Percentiles rank a stretch among this genome's conserved stretches.
These are phyloP conservation scores for Wolfiporia cocos DNA, from an alignment of 1,284 basidiomycete genomes.

Conservation along the genomic window DNA sequence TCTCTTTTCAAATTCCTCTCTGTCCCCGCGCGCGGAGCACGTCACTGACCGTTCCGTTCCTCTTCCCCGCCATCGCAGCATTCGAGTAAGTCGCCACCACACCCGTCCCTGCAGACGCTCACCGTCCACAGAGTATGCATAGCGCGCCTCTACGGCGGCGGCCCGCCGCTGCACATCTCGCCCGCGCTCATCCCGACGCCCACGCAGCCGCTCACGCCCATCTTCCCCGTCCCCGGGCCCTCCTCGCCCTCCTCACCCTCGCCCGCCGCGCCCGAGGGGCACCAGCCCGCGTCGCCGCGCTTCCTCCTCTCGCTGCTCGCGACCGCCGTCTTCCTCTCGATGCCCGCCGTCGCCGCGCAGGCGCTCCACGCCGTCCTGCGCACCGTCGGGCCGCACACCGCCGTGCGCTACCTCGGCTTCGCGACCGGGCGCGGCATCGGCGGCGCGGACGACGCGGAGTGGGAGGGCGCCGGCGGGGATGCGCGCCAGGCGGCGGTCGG, in stretches of 20 bases:
- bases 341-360: conserved; percentile 72
- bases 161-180: conserved; percentile 66
- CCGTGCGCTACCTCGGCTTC: conserved; percentile 77
- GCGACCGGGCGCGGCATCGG: conserved; percentile 74
- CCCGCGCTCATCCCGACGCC: conserved; percentile 62
- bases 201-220: conserved; percentile 62
- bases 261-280: conserved; percentile 35
- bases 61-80: conserved; percentile 2
- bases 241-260: conserved; percentile 16
- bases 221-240: too few relatives aligned
- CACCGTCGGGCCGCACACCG: conserved; percentile 78
- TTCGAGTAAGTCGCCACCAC: conserved; percentile 36
- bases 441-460: conserved; percentile 32
- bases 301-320: conserved; percentile 86
- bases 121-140: conserved; percentile 77
- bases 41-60: too few relatives aligned
- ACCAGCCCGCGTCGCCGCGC: conserved; percentile 74
- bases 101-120: too few relatives aligned
- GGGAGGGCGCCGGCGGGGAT: conserved; percentile 37
- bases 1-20: too few relatives aligned
- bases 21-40: too few relatives aligned
- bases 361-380: conserved; percentile 67
- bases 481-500: conserved; percentile 60
- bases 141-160: conserved; percentile 81
- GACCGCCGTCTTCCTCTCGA: conserved; percentile 81